These are phyloP conservation scores for Coccomyxa sp. DNA, from an alignment of 139 green algal species.

Conservation along the genomic window DNA sequence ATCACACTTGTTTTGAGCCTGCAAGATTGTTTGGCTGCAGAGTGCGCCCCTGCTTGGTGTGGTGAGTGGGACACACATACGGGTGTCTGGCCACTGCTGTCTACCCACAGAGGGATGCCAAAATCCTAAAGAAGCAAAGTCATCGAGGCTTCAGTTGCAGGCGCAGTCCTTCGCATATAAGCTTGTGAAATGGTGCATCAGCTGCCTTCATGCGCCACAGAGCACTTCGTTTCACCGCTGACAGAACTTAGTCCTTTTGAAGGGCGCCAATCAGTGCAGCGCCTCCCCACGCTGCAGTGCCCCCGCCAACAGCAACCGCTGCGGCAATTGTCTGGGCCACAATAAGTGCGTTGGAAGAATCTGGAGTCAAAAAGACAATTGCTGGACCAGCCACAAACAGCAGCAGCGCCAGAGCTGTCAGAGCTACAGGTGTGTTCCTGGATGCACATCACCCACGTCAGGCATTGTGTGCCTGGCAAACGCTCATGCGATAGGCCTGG, in stretches of 20 bases:
- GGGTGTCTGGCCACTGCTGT: no score
- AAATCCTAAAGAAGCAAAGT: no score
- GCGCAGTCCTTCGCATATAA: no score
- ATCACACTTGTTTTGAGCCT: no score
- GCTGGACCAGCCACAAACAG: conserved; percentile 42
- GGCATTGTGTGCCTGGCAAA: background rate
- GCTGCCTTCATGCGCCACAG: no score
- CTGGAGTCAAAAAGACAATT: conserved; percentile 45
- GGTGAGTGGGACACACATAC: no score
- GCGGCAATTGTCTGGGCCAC: conserved; percentile 37
- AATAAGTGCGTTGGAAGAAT: conserved; percentile 34
- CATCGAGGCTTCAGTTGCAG: no score
- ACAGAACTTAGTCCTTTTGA: conserved; percentile 41
- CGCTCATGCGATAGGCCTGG: background rate
- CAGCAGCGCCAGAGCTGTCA: conserved; percentile 32
- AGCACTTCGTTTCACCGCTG: no score
- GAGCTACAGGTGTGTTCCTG: conserved; percentile 36
- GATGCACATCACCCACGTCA: background rate
- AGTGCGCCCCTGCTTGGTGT: no score
- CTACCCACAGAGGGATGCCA: no score
- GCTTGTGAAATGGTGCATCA: no score
- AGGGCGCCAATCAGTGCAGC: conserved; percentile 38
- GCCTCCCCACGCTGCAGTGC: conserved; percentile 46
- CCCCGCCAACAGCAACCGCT: conserved; percentile 30
- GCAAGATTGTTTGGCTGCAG: no score